Evolutionary conservation across 164 flowering plant species (phyloP).

Genomic region (Nelumbo lutea): DNA sequence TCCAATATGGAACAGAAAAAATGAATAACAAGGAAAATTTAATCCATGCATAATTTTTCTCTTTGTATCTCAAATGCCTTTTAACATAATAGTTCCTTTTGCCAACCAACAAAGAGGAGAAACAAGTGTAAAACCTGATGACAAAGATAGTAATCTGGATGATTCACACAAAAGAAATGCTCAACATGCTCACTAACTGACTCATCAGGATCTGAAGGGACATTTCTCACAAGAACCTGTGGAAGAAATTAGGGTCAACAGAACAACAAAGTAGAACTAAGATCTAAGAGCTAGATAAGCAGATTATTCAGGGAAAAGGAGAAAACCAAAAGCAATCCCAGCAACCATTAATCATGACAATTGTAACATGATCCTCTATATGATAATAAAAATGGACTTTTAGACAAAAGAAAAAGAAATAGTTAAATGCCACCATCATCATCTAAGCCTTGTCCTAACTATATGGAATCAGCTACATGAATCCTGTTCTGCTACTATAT

Average conservation of each 20-base stretch:
- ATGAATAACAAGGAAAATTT: neutral
- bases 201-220: slow-evolving; percentile 90
- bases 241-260: slow-evolving; percentile 6
- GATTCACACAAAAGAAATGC: slow-evolving; percentile 88
- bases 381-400: too few relatives aligned
- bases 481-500: too few relatives aligned
- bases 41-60: neutral
- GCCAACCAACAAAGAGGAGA: neutral
- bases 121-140: slow-evolving; percentile 52
- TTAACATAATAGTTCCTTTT: neutral
- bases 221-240: slow-evolving; percentile 86
- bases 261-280: neutral
- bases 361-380: too few relatives aligned
- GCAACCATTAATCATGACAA: too few relatives aligned
- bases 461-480: too few relatives aligned
- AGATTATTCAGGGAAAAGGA: neutral
- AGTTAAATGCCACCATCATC: too few relatives aligned
- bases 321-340: neutral
- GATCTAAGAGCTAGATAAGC: neutral
- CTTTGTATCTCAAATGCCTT: neutral
- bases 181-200: slow-evolving; percentile 79
- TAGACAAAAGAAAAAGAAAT: too few relatives aligned
- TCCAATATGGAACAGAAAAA: neutral
- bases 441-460: too few relatives aligned
- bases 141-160: slow-evolving; percentile 71